Evolutionary conservation across 345 rosid species (phyloP).

Genomic region (Lepidium didymum): DNA sequence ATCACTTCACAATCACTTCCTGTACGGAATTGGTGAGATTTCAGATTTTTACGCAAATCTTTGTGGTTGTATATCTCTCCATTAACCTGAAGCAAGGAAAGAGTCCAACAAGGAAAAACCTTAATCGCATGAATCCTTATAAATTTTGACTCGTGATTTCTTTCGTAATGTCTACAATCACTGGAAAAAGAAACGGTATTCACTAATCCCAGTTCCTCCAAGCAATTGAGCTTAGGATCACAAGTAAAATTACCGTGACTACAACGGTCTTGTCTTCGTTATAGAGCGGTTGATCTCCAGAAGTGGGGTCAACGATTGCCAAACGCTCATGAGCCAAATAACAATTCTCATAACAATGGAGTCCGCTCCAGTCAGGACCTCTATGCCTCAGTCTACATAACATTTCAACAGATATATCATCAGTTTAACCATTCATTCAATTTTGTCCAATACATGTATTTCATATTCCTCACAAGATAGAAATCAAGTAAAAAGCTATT

Average conservation of each 20-base stretch:
- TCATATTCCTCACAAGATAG: not conserved
- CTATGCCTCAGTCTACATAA: slow-evolving; percentile 56
- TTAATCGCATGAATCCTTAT: not conserved
- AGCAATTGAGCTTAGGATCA: not conserved
- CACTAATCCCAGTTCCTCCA: not conserved
- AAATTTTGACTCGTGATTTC: not conserved
- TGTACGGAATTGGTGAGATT: slow-evolving; percentile 59
- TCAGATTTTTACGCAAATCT: slow-evolving; percentile 46
- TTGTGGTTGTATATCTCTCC: slow-evolving; percentile 91
- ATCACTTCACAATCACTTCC: slow-evolving; percentile 92
- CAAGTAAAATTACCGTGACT: slow-evolving; percentile 50
- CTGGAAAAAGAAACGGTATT: not conserved
- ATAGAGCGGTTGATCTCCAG: slow-evolving; percentile 85
- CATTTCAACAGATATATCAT: not conserved
- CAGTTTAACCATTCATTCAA: not conserved
- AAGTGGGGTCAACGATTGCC: slow-evolving; percentile 76
- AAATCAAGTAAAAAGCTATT: not conserved
- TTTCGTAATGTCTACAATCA: not conserved
- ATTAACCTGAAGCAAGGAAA: slow-evolving; percentile 47
- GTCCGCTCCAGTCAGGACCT: slow-evolving; percentile 89
- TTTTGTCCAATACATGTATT: not conserved
- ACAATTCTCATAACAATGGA: slow-evolving; percentile 57
- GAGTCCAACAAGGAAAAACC: not conserved
- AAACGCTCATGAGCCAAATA: slow-evolving; percentile 77
- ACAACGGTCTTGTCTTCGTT: slow-evolving; percentile 62